Base-by-base conservation (phyloP, 2,329 filamentous ascomycete genomes). In the Lecanicillium sp. region DNA sequence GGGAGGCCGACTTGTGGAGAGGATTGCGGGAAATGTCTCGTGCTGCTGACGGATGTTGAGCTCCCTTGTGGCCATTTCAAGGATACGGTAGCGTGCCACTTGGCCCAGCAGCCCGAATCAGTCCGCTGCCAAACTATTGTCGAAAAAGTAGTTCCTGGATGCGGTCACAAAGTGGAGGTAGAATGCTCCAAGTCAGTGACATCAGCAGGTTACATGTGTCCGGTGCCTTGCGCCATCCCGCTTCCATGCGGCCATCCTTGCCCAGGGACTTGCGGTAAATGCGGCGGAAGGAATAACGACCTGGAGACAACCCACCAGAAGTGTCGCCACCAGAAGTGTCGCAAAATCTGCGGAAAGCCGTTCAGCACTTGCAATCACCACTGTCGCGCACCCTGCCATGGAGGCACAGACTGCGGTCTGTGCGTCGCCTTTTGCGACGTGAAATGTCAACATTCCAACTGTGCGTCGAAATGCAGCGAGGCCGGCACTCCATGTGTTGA, bases 401-500 rank as follows among this genome's bases (percentile, higher is more conserved):
- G 4, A 15, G 43, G 37, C 9, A 15, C 13, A 4, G 14, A 39
- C 4, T 53, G 49, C 28, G 37, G 38, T 10, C 79, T 77, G 3
- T 87, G 80, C 49, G 69, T 69, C 4, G 54, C 65, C 46, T 64
- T 77, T 6, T 86, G 81, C 47, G 51, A 79, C 31, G 66, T 75
- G 10, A 55, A 54, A 12, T 83, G 78, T 49, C 61, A 52, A n/a
- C 77, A 79, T 51, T 76, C 70, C 0, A 55, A 48, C 32, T 84
- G 79, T 47, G 50, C 49, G 12, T 65, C 65, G 30, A 54, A 50
- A 2, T 85, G 79, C 48, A 55, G 60, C 17, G 69, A 82, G 44
- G 68, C 75, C 2, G 84, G 80, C 47, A 52, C 60, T 3, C 79
- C 78, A 0, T 84, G 79, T 44, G 68, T 71, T 0, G 70, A 77